Conservation (phyloP, 2,329 filamentous ascomycete species). For the Calonectria crousiana region DNA sequence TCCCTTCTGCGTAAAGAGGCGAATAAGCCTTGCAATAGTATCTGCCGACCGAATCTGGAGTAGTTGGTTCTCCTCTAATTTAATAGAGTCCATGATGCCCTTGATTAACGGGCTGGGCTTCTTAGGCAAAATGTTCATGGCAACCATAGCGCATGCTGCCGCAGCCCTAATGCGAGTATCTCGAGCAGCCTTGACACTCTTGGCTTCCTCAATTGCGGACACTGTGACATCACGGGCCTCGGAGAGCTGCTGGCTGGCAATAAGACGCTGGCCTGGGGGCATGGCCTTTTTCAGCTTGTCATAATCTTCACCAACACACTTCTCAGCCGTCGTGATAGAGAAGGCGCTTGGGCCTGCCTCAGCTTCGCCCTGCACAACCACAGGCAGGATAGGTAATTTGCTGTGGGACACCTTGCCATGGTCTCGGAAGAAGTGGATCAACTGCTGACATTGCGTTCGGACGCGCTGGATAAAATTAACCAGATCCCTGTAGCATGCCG, state of each 20-base stretch:
- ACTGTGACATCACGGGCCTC: slow-evolving; percentile 81
- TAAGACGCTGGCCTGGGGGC: slow-evolving; percentile 87
- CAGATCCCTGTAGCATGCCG: slow-evolving; percentile 87
- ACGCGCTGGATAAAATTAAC: slow-evolving; percentile 91
- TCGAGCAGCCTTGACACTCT: slow-evolving; percentile 80
- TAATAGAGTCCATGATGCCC: slow-evolving; percentile 98
- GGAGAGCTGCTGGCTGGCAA: slow-evolving; percentile 81
- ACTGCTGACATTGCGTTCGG: slow-evolving; percentile 89
- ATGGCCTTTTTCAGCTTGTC: slow-evolving; percentile 91
- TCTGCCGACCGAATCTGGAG: slow-evolving; percentile 88
- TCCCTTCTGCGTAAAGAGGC: slow-evolving; percentile 83
- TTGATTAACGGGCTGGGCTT: slow-evolving; percentile 95
- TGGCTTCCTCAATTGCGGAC: slow-evolving; percentile 83
- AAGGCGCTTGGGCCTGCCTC: slow-evolving; percentile 95
- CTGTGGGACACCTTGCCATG: slow-evolving; percentile 83
- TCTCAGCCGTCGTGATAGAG: slow-evolving; percentile 87
- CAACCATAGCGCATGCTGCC: slow-evolving; percentile 87
- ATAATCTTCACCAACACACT: slow-evolving; percentile 86
- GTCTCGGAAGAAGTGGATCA: slow-evolving; percentile 92
- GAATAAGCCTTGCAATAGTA: slow-evolving; percentile 87
- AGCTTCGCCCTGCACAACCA: slow-evolving; percentile 92
- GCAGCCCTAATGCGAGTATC: slow-evolving; percentile 90
- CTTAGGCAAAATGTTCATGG: slow-evolving; percentile 90
- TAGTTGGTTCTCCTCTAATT: slow-evolving; percentile 91
- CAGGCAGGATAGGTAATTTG: slow-evolving; percentile 84